Base-by-base conservation (phyloP, 805 yeast genomes). In the Blastobotrys peoriensis region DNA sequence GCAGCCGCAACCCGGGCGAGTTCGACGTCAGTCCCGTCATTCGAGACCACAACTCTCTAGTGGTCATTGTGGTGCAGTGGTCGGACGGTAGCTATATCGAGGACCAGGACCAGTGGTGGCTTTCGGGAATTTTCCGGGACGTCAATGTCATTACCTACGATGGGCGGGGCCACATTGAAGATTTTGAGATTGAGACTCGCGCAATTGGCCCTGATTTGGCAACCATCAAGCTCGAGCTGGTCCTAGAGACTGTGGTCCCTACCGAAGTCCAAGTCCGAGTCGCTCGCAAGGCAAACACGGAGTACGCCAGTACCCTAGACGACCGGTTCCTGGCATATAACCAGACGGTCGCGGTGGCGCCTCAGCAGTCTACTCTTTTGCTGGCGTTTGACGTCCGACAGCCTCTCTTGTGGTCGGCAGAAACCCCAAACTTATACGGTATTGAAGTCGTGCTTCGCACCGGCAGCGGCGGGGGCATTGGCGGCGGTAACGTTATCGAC, bases 71-170 rank as follows among this genome's bases (percentile, higher is more conserved):
- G 6, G 55, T 56, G 39, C 62, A 61, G 49, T 63, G 61, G 57
- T 58, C 63, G 5, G 58, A 57, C 28, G 59, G 64, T 5, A 44
- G 59, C 30, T 62, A 62, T 40, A 57, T 62, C 30, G 67, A 62
- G 44, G 68, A 63, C 43, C 68, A 64, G 44, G 68, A 64, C 47
- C 66, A 62, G 47, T 64, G 68, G 67, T 63, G 67, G 65, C 47
- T 64, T 20, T 60, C 65, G 33, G 67, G 46, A n/a, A 64, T 65
- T 13, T 65, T 61, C 46, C 55, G 69, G 44, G 68, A 65, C 47
- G 69, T 65, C 6, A 57, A 56, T 33, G 38, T 63, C 6, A 45
- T 63, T 10, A 56, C 56, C 3, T 60, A 60, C 43, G 40, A 47
- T 23, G 48, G 47, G n/a, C 18, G 33, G 10, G 63, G 62, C 16